Base-by-base conservation (phyloP, 179 eudicot genomes). In the Patellifolia procumbens region DNA sequence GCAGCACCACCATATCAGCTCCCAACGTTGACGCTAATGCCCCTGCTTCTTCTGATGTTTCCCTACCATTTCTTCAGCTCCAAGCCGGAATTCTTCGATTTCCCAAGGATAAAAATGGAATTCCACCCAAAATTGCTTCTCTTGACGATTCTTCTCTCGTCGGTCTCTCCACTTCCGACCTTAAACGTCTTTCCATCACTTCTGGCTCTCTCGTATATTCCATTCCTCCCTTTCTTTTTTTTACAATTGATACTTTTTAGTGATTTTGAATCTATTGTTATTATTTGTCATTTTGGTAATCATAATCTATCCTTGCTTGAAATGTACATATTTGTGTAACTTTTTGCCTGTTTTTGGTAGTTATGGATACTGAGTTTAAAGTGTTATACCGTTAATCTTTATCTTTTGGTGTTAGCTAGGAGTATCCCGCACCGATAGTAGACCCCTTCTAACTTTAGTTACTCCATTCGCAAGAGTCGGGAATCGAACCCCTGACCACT, bases 181-280 rank as follows among this genome's bases (percentile, higher is more conserved):
- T 94, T 66, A 94, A 90, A 79, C 87, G 80, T 10, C 90, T 94
- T 6, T 86, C 92, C 4, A 79, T 91, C 72, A 83, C 97, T 69
- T 92, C 98, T 16, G 93, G 94, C 60, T 89, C 97, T 56, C 79
- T 89, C 91, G 98, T 94, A 91, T 17, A 17, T 17, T 73, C 66
- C 19, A n/a, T 4, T 24, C 70, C 51, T 51, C 42, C 7, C 53
- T 28, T 61, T 55, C 19, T 29, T 34, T 49, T 12, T 39, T 7
- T 39, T 39, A 11, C 45, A 0, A 6, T 7, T 39, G n/a, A n/a
- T n/a, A n/a, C n/a, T n/a, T 26, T 26, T 73, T 13, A 13, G 3
- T 22, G 68, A 19, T 32, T 10, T 37, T 11, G 5, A 51, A 19
- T 6, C 6, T 67, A 51, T 65, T 8, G 17, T 39, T 13, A 29